Base-by-base conservation (phyloP, 345 rosid genomes). In the Anastatica hierochuntica region DNA sequence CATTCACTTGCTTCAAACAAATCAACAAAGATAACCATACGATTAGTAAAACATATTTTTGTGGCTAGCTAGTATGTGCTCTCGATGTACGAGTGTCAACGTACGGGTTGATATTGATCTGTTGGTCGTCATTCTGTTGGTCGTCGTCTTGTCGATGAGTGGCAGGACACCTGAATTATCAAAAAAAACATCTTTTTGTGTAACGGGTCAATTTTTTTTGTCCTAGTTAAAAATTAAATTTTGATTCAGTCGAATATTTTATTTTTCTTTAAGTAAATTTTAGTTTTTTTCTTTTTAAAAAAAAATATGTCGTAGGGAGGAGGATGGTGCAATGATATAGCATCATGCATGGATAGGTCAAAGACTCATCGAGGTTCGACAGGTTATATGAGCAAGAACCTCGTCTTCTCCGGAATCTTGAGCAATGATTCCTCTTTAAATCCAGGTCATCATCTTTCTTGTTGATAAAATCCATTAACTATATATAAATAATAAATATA, bases 291-390 rank as follows among this genome's bases (percentile, higher is more conserved):
- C 26, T 19, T 1, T 29, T 46, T 14, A 18, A 41, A 24, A n/a
- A n/a, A n/a, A n/a, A n/a, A n/a, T n/a, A n/a, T n/a, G n/a, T 47
- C 14, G 1, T 14, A 92, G 98, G 96, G 98, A 67, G 98, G 98
- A 60, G 98, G 95, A 58, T 92, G 96, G 98, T 92, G 98, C 45
- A 84, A 92, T 69, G 92, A 87, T 70, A 48, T 84, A 42, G 56
- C 56, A 62, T 82, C 96, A 21, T 92, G 96, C 72, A 43, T 55
- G 63, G 94, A 79, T 14, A 69, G 98, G 78, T 76, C 96, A 48
- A 60, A 70, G 15, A 81, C 83, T 1, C 75, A 72, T 38, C 83
- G 85, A 33, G 98, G 98, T 50, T 92, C 98, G 12, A 81, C 95
- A 4, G 76, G 49, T 64, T 68, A 58, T 64, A 92, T 87, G 98